These are phyloP conservation scores for Cutaneotrichosporon dermatis DNA, from an alignment of 1,284 basidiomycete genomes.

Conservation along the genomic window DNA sequence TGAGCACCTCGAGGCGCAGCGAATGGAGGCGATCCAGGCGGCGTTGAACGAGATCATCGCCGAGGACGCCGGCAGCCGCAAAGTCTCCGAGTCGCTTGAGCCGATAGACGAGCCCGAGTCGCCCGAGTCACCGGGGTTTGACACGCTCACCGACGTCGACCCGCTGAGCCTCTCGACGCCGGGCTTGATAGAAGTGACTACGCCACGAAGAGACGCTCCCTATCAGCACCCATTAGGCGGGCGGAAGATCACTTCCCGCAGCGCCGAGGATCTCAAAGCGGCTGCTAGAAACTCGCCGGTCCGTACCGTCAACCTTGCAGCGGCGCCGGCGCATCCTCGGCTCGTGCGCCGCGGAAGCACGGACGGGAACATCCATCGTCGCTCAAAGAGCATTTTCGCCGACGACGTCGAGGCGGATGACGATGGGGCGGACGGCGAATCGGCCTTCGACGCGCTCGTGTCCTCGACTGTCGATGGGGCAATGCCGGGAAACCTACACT, in stretches of 20 bases:
- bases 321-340: not conserved
- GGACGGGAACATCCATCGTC: not conserved
- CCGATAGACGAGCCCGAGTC: not conserved
- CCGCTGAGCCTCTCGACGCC: conserved; percentile 11
- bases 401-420: conserved; percentile 42
- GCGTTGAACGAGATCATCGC: conserved; percentile 92
- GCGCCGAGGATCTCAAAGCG: conserved; percentile 33
- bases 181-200: not conserved
- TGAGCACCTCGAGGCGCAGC: conserved; percentile 49
- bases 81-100: not conserved
- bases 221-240: conserved; percentile 5
- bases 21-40: conserved; percentile 90
- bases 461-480: conserved; percentile 46
- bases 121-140: not conserved
- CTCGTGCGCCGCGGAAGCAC: conserved; percentile 8
- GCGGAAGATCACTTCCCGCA: conserved; percentile 27
- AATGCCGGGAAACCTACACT: conserved; percentile 76
- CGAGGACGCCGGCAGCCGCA: conserved; percentile 52
- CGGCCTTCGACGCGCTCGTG: conserved; percentile 55
- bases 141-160: conserved; percentile 1
- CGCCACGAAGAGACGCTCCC: not conserved
- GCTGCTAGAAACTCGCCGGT: not conserved
- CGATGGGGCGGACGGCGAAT: conserved; percentile 52
- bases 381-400: conserved; percentile 39
- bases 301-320: not conserved